Conservation (phyloP, 306 rosid genomes). For the Quercus bicolor region DNA sequence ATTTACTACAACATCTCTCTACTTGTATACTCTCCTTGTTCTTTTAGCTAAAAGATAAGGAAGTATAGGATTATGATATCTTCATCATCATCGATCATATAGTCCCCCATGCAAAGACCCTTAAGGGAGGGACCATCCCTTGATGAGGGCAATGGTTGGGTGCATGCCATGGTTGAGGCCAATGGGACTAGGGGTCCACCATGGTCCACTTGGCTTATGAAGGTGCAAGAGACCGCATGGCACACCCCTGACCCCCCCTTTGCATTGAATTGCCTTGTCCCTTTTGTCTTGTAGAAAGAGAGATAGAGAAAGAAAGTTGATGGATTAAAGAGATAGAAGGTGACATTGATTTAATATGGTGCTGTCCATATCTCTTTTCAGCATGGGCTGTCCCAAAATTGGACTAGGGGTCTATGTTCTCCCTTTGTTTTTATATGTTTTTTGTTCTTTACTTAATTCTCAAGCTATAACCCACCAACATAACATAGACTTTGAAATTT, state of each 20-base stretch:
- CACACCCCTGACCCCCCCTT: constrained; percentile 9
- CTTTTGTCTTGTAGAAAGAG: constrained; percentile 26
- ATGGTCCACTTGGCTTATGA: constrained; percentile 8
- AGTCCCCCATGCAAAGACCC: background rate
- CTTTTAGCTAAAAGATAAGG: background rate
- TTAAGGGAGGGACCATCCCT: constrained; percentile 19
- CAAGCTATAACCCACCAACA: background rate
- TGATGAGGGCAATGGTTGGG: constrained; percentile 32
- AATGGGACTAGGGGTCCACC: constrained; percentile 22
- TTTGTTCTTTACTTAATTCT: background rate
- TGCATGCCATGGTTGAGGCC: constrained; percentile 24
- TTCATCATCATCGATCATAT: background rate
- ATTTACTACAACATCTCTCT: background rate
- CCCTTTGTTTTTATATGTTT: constrained; percentile 11
- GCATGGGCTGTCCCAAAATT: constrained; percentile 42
- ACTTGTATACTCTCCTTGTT: background rate
- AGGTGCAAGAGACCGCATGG: constrained; percentile 43
- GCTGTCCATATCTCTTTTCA: constrained; percentile 42
- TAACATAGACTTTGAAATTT: too few species aligned
- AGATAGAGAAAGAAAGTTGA: constrained; percentile 8
- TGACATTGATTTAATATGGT: constrained; percentile 27
- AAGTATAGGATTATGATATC: background rate
- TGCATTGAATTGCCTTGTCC: constrained; percentile 47
- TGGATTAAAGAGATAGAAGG: constrained; percentile 4
- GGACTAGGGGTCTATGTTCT: constrained; percentile 4